Conservation (phyloP, 2,329 filamentous ascomycete species). For the Clarireedia hainanense region DNA sequence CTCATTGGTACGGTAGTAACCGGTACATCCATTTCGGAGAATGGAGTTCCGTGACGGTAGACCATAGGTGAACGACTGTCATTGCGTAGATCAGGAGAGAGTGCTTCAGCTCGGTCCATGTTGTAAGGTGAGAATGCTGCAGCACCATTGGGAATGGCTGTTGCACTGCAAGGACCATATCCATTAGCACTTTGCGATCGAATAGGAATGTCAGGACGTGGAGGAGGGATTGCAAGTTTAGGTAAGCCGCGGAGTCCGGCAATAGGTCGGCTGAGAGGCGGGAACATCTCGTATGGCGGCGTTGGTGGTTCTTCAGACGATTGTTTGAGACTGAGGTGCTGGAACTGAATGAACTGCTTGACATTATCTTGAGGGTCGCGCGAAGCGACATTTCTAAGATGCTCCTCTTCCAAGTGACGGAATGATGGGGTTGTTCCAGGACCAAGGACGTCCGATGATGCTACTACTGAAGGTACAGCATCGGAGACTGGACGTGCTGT, state of each 20-base stretch:
- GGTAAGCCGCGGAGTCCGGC: constrained; percentile 51
- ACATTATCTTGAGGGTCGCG: constrained; percentile 90
- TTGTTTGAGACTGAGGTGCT: constrained; percentile 49
- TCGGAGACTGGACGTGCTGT: constrained; percentile 67
- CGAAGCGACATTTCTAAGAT: constrained; percentile 59
- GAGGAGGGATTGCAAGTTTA: constrained; percentile 51
- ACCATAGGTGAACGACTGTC: constrained; percentile 45
- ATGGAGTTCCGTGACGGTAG: constrained; percentile 76
- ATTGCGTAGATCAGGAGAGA: constrained; percentile 48
- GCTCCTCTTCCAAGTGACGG: constrained; percentile 64
- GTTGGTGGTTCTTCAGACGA: constrained; percentile 54
- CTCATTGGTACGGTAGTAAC: constrained; percentile 64
- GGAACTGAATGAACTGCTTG: constrained; percentile 81
- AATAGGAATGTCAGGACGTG: constrained; percentile 24
- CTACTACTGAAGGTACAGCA: constrained; percentile 72
- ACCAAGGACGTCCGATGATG: constrained; percentile 84
- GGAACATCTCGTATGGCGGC: constrained; percentile 60
- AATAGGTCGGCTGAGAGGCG: constrained; percentile 37
- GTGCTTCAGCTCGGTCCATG: constrained; percentile 43
- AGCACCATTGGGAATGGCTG: constrained; percentile 8
- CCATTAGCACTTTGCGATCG: constrained; percentile 25
- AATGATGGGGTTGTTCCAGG: constrained; percentile 57
- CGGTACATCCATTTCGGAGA: constrained; percentile 85
- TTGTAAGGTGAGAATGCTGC: constrained; percentile 40
- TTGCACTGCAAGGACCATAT: constrained; percentile 7